Conservation (phyloP, 305 asterid species). For the Solanum hybrid region DNA sequence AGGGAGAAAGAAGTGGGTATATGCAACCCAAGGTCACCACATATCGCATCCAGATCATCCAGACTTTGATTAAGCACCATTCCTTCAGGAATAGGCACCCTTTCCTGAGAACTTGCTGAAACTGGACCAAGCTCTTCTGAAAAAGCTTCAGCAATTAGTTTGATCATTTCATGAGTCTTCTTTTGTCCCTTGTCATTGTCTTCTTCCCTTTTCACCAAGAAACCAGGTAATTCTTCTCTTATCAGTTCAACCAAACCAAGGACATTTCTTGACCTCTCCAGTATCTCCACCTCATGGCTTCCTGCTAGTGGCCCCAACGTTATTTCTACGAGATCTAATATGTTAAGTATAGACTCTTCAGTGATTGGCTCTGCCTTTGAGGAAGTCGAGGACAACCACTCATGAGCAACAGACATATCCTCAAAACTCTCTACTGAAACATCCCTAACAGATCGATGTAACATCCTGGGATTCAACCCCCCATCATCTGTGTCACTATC, state of each 20-base stretch:
- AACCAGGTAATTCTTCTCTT: conserved; percentile 39
- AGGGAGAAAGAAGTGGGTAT: conserved; percentile 55
- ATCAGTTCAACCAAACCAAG: conserved; percentile 62
- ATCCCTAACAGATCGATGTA: conserved; percentile 12
- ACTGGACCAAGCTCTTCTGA: conserved; percentile 91
- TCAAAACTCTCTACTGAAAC: conserved; percentile 14
- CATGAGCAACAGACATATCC: conserved; percentile 20
- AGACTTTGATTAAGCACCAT: conserved; percentile 64
- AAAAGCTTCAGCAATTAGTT: conserved; percentile 44
- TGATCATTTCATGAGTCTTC: conserved; percentile 35
- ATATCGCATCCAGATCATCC: conserved; percentile 55
- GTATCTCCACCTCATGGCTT: conserved; percentile 80
- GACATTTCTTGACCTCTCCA: conserved; percentile 74
- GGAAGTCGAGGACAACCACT: conserved; percentile 24
- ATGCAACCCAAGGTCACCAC: conserved; percentile 51
- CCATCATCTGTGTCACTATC: conserved; percentile 39
- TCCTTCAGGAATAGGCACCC: conserved; percentile 71
- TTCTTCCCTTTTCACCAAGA: conserved; percentile 26
- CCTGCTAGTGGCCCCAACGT: conserved; percentile 59
- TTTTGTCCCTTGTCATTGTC: conserved; percentile 23
- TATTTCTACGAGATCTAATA: conserved; percentile 59
- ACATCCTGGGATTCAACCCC: conserved; percentile 13
- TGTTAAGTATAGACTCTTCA: conserved; percentile 38
- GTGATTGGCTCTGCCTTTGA: conserved; percentile 26
- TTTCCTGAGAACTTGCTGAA: conserved; percentile 65